These are phyloP conservation scores for Mortierella antarctica DNA, from an alignment of 192 early-diverging fungal genomes.

Conservation along the genomic window DNA sequence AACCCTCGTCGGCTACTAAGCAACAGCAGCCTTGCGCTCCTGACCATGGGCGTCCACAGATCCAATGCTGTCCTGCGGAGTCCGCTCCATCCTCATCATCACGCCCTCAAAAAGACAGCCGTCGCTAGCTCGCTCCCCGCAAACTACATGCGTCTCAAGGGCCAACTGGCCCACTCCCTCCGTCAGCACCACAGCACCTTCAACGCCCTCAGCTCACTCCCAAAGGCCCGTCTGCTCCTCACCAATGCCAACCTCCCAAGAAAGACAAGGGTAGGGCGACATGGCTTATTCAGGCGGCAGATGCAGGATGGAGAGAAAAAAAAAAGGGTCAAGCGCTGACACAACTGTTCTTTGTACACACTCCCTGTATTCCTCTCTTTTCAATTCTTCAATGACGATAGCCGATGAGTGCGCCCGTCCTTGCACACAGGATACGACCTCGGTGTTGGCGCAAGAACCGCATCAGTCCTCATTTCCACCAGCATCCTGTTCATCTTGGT, in stretches of 20 bases:
- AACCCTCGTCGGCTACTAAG: background rate
- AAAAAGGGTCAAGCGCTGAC: too few relatives aligned
- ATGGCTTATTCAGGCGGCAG: too few relatives aligned
- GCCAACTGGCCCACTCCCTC: background rate
- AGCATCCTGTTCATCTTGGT: too few relatives aligned
- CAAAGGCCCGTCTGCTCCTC: background rate
- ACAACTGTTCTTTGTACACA: too few relatives aligned
- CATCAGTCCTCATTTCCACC: too few relatives aligned
- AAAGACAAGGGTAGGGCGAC: too few relatives aligned
- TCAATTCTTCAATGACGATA: background rate
- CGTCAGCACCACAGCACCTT: background rate
- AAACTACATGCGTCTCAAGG: background rate
- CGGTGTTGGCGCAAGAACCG: too few relatives aligned
- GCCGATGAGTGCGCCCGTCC: too few relatives aligned
- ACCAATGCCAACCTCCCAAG: too few relatives aligned
- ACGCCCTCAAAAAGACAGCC: background rate
- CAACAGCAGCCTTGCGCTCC: too few relatives aligned
- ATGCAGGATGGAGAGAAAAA: too few relatives aligned
- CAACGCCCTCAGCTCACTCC: background rate
- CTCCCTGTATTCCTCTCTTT: background rate
- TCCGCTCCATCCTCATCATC: background rate
- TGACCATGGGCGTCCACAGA: background rate
- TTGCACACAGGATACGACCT: too few relatives aligned
- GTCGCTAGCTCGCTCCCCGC: background rate
- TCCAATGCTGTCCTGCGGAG: background rate